Evolutionary conservation across 768 basidiomycete species (phyloP), one percentile per base, ranked within the genome.

Genomic region (Atractiella rhizophila): DNA sequence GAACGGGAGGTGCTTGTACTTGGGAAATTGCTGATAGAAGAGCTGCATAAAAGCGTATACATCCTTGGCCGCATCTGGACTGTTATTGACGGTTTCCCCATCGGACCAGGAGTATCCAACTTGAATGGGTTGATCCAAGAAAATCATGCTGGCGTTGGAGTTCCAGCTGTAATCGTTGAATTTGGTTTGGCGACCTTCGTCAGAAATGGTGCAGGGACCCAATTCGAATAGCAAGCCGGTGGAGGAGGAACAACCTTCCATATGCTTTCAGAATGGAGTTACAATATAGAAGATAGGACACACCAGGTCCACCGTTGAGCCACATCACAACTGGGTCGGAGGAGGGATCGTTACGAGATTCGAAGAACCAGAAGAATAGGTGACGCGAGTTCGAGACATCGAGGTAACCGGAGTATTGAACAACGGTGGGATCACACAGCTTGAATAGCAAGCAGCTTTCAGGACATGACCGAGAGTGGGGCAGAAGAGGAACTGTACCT

Each of bases 221-320:
- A 88, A 71, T 55, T 94, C 85, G 50, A 88, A 81, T 13, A 96
- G 64, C 19, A 91, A 68, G 9, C 86, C 86, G 1, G 79, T 76
- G 9, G 37, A 45, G 46, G n/a, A n/a, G n/a, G n/a, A n/a, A n/a
- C n/a, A n/a, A n/a, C n/a, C n/a, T n/a, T n/a, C n/a, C n/a, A n/a
- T n/a, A n/a, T n/a, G n/a, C n/a, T n/a, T n/a, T n/a, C n/a, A n/a
- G n/a, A n/a, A n/a, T n/a, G n/a, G n/a, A n/a, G n/a, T n/a, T n/a
- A n/a, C n/a, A n/a, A n/a, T n/a, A n/a, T n/a, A n/a, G n/a, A n/a
- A n/a, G n/a, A n/a, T n/a, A n/a, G n/a, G n/a, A 21, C 4, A 6
- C 19, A 35, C 13, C 69, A 18, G 71, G 73, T 11, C 75, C 74
- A 26, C 79, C 79, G 48, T 80, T 81, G n/a, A 81, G 63, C 86